A percentile compares a stretch with the other conserved stretches of the same genome.
These are phyloP conservation scores for Salix suchowensis DNA, from an alignment of 345 rosid genomes.

Conservation along the genomic window DNA sequence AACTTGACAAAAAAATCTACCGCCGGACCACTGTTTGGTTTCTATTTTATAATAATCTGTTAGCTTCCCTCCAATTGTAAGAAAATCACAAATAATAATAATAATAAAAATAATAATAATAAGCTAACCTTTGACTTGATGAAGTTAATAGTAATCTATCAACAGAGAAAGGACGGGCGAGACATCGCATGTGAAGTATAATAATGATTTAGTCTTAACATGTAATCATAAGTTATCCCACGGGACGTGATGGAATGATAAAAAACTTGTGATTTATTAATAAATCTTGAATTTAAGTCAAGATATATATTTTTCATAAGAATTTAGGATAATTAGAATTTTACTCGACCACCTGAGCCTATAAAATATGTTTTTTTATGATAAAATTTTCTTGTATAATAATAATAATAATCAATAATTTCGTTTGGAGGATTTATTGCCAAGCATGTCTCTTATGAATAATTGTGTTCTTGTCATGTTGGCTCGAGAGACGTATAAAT, in stretches of 20 bases:
- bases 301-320: too few species aligned
- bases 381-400: too few species aligned
- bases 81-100: background rate
- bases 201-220: constrained; percentile 46
- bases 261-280: too few species aligned
- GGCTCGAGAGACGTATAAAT: background rate
- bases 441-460: constrained; percentile 7
- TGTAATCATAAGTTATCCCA: background rate
- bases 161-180: background rate
- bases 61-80: background rate
- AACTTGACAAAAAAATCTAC: too few species aligned
- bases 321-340: fast-evolving
- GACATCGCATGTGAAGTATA: constrained; percentile 42
- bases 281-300: fast-evolving
- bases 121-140: background rate
- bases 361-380: too few species aligned
- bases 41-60: too few species aligned
- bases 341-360: too few species aligned
- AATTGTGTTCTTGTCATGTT: background rate
- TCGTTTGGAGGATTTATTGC: background rate
- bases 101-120: too few species aligned
- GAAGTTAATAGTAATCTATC: too few species aligned
- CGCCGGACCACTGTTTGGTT: too few species aligned
- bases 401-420: constrained; percentile 7
- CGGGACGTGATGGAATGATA: too few species aligned